Evolutionary conservation across 176 grass and related monocot species (phyloP), one percentile per base, ranked within the genome.

Genomic region (Hordeum marinum): DNA sequence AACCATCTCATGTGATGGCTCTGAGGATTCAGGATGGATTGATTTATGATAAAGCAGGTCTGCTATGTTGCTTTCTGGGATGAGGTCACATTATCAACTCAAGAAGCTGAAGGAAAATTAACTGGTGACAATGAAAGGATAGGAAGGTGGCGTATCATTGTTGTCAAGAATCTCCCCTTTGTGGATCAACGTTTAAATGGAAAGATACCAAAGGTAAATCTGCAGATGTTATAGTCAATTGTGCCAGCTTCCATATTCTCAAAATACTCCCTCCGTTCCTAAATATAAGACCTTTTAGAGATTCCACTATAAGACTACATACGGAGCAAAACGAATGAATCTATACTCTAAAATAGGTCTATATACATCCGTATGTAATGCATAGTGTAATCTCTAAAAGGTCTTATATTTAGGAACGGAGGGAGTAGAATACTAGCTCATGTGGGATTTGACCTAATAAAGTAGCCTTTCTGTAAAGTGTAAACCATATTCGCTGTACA

Each of bases 21-120:
- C 58, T 67, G 21, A 63, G 27, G 50, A 26, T 84, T 87, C 29
- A 43, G 39, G 41, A 46, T 72, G 34, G 39, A 69, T 90, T 27
- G 36, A 76, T 61, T 84, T 32, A 18, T 85, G 48, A 18, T 68
- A 35, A 85, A 85, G 43, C 83, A 98, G 96, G 91, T 98, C 85
- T 95, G 96, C 58, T 98, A 92, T 55, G 90, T 92, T 60, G 91
- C 96, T 68, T 95, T 98, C 62, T 99, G 96, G 96, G 93, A 99
- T 84, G 91, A 92, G 45, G 87, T 99, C 46, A 96, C 93, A 50
- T 76, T 64, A 74, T 75, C 91, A 82, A 67, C 82, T 79, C 96
- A 96, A 72, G 85, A 95, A 83, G 77, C 86, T 54, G 89, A 89
- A 92, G 93, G 93, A 79, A 99, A 94, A 90, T 59, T 94, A 63